These are phyloP conservation scores for Zygosaccharomyces bailii DNA, from an alignment of 805 yeast genomes.

Conservation along the genomic window DNA sequence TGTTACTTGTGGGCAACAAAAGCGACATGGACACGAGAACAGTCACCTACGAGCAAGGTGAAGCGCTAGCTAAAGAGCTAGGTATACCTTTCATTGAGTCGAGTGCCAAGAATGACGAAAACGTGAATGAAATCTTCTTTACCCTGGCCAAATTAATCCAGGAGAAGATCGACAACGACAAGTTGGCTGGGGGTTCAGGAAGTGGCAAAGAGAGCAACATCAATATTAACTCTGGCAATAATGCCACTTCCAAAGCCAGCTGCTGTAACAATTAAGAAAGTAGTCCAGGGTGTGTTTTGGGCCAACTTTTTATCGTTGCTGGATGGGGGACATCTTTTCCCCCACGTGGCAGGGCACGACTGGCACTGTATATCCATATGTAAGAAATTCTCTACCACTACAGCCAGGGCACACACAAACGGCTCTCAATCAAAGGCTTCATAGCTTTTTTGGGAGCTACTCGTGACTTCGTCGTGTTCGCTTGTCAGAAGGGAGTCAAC, in stretches of 20 bases:
- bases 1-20: constrained; percentile 93
- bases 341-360: neutral
- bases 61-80: constrained; percentile 77
- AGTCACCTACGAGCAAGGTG: constrained; percentile 87
- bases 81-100: constrained; percentile 93
- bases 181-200: constrained; percentile 51
- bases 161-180: constrained; percentile 59
- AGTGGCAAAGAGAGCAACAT: constrained; percentile 46
- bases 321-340: neutral
- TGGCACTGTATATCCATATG: constrained; percentile 7
- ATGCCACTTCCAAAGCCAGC: constrained; percentile 45
- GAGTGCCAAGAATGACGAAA: constrained; percentile 88
- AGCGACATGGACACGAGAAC: constrained; percentile 87
- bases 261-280: constrained; percentile 41
- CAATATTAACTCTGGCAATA: constrained; percentile 42
- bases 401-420: neutral
- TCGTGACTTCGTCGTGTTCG: neutral
- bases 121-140: constrained; percentile 89
- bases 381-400: constrained; percentile 5
- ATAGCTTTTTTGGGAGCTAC: neutral
- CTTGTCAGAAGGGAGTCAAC: neutral
- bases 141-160: constrained; percentile 83
- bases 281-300: neutral
- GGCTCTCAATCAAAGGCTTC: neutral
- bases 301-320: neutral